Conservation (phyloP, 2,329 filamentous ascomycete genomes). For the Alternaria tenuissima region DNA sequence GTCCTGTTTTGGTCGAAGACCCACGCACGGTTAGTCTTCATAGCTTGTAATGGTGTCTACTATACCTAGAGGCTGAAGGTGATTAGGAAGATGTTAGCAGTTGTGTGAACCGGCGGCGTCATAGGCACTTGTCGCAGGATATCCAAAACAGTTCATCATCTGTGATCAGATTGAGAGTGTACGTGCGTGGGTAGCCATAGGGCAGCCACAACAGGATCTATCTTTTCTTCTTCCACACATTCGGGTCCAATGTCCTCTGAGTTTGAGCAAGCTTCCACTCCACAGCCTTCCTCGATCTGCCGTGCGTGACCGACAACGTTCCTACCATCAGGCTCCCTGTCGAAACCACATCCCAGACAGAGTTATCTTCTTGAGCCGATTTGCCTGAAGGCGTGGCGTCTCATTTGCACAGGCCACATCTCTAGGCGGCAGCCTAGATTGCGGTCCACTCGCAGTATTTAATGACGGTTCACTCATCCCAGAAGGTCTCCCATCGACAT, state of each 20-base stretch:
- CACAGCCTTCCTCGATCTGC: constrained; percentile 21
- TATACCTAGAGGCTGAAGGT: too few species aligned
- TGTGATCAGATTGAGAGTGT: constrained; percentile 38
- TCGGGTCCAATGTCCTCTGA: constrained; percentile 43
- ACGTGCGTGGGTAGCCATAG: constrained; percentile 43
- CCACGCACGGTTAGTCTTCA: too few species aligned
- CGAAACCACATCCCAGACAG: neutral
- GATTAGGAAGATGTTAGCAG: too few species aligned
- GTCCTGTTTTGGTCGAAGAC: too few species aligned
- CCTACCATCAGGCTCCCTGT: neutral
- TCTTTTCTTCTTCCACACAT: constrained; percentile 45
- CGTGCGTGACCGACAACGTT: too few species aligned
- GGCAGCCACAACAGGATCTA: constrained; percentile 44
- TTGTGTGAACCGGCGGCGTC: too few species aligned
- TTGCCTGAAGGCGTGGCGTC: too few species aligned
- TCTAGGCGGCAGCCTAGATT: constrained; percentile 45
- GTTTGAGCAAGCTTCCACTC: constrained; percentile 40
- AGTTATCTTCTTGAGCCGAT: constrained; percentile 1
- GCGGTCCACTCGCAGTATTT: constrained; percentile 39
- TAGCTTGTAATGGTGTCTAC: too few species aligned
- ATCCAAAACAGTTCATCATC: too few species aligned
- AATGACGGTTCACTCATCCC: constrained; percentile 40
- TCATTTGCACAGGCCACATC: too few species aligned
- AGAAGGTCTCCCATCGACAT: too few species aligned
- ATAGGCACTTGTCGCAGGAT: too few species aligned